Evolutionary conservation across 306 rosid species (phyloP).

Genomic region (Quercus suber): DNA sequence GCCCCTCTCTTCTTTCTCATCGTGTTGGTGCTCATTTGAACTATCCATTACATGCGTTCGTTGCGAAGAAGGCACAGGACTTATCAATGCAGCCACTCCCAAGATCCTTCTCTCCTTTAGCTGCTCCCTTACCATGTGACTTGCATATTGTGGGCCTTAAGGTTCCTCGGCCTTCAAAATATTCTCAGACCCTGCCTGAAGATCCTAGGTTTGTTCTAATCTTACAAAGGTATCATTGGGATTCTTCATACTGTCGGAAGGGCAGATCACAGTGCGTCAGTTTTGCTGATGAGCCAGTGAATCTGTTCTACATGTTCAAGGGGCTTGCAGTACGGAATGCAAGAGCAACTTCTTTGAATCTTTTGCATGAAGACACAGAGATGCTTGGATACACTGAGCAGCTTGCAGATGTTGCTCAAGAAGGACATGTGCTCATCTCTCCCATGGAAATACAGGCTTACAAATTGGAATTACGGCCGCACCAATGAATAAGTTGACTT

Average conservation of each 20-base stretch:
- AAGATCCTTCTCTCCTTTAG: constrained; percentile 75
- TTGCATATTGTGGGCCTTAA: constrained; percentile 89
- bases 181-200: constrained; percentile 52
- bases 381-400: constrained; percentile 69
- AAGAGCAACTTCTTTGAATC: constrained; percentile 78
- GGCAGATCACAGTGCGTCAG: constrained; percentile 79
- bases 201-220: constrained; percentile 61
- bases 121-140: constrained; percentile 83
- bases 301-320: constrained; percentile 66
- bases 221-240: constrained; percentile 77
- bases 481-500: constrained; percentile 26
- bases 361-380: constrained; percentile 79
- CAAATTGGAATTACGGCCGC: constrained; percentile 65
- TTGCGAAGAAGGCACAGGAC: constrained; percentile 67
- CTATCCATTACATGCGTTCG: constrained; percentile 80
- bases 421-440: constrained; percentile 65
- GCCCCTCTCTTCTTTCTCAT: constrained; percentile 91
- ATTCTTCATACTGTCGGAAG: constrained; percentile 76
- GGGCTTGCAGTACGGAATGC: constrained; percentile 52
- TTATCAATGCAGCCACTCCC: constrained; percentile 56
- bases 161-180: constrained; percentile 77
- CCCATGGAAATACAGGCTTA: constrained; percentile 95
- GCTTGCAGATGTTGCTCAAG: constrained; percentile 56
- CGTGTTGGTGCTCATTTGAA: constrained; percentile 65
- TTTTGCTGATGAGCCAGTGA: constrained; percentile 57